A percentile compares a stretch with the other conserved stretches of the same genome.
These are phyloP conservation scores for Paspalum notatum DNA, from an alignment of 176 grass and related monocot genomes.

Conservation along the genomic window DNA sequence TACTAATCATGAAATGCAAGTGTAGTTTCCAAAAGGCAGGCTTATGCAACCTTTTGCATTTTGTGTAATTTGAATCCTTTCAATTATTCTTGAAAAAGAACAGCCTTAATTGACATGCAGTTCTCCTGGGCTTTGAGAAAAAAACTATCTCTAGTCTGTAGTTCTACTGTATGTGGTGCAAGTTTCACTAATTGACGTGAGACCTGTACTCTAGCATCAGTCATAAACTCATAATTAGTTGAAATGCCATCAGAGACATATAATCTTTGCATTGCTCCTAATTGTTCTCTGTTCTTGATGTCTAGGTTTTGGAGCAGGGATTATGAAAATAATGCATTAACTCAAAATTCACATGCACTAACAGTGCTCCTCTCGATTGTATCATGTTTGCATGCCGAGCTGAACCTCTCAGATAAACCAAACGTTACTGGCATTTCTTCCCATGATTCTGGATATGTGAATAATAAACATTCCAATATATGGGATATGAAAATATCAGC, in stretches of 20 bases:
- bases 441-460: conserved; percentile 44
- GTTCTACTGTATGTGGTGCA: background rate
- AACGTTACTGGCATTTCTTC: conserved; percentile 45
- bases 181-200: background rate
- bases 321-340: conserved; percentile 59
- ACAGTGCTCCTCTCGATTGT: conserved; percentile 62
- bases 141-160: background rate
- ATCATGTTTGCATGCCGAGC: conserved; percentile 72
- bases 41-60: background rate
- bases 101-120: background rate
- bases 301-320: conserved; percentile 64
- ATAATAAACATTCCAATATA: conserved; percentile 47
- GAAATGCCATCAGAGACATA: conserved; percentile 13
- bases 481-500: conserved; percentile 87
- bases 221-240: conserved; percentile 9
- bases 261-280: conserved; percentile 12
- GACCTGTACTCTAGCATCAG: background rate
- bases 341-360: conserved; percentile 57
- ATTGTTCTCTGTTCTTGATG: conserved; percentile 21
- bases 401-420: conserved; percentile 57
- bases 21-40: background rate
- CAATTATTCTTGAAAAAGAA: background rate
- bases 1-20: background rate
- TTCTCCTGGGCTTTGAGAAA: background rate
- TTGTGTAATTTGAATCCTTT: background rate